phyloP scores from a whole-genome alignment of 345 rosid genomes.

The Aurinia saxatilis region DNA sequence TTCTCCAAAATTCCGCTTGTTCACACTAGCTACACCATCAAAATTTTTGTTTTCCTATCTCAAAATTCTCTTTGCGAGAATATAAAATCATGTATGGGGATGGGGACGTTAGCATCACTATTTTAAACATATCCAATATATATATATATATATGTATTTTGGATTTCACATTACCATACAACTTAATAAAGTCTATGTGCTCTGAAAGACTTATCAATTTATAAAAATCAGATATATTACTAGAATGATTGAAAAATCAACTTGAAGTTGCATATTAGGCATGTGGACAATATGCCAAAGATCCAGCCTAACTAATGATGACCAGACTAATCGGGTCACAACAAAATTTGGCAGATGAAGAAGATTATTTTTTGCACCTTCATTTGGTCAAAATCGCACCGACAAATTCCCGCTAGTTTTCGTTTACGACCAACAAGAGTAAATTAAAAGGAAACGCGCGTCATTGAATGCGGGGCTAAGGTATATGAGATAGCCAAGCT shows the following conservation, averaged over 20 bases:
- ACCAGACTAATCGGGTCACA: not conserved
- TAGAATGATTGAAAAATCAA: conserved; percentile 7
- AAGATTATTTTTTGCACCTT: not conserved
- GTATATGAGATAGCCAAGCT: not conserved
- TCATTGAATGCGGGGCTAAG: not conserved
- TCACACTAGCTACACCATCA: not conserved
- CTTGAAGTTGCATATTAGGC: conserved; percentile 11
- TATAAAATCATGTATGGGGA: not conserved
- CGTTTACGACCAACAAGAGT: not conserved
- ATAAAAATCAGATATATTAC: not conserved
- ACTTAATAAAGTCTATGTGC: not conserved
- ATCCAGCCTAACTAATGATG: conserved; percentile 20
- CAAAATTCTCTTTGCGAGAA: not conserved
- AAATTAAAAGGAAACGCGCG: not conserved
- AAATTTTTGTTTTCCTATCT: not conserved
- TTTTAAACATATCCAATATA: not conserved
- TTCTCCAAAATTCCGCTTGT: not conserved
- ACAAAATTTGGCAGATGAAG: conserved; percentile 21
- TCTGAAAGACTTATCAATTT: not conserved
- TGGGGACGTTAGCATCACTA: not conserved
- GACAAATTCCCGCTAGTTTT: not conserved
- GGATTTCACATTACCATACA: not conserved
- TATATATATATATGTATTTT: not conserved
- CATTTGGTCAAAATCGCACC: conserved; percentile 11
- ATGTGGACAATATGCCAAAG: conserved; percentile 13